Percentiles rank a stretch among this genome's conserved stretches.
Evolutionary conservation across 495 filamentous ascomycete genomes (phyloP).

Genomic region (Chlorociboria aeruginascens): DNA sequence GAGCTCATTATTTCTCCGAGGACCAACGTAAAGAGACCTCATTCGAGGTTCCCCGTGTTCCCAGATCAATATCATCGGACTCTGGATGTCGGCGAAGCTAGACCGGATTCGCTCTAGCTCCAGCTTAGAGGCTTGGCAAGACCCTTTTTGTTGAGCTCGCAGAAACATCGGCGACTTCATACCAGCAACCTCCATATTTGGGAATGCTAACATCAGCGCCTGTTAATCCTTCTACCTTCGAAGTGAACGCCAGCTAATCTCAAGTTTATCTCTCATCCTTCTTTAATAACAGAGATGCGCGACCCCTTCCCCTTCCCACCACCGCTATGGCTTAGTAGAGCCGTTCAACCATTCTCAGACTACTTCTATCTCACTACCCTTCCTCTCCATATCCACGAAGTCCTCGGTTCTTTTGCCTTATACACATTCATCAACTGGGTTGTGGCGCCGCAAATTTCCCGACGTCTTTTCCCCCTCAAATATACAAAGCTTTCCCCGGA

Average conservation of each 20-base stretch:
- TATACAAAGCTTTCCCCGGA: constrained; percentile 56
- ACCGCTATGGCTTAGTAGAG: constrained; percentile 36
- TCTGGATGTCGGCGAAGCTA: too few relatives aligned
- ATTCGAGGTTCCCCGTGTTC: too few relatives aligned
- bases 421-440: constrained; percentile 67
- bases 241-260: neutral
- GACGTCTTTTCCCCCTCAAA: constrained; percentile 50
- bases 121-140: too few relatives aligned
- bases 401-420: constrained; percentile 56
- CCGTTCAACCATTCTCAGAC: constrained; percentile 46
- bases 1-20: too few relatives aligned
- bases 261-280: neutral
- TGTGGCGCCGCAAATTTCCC: constrained; percentile 66
- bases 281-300: constrained; percentile 33
- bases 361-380: constrained; percentile 54
- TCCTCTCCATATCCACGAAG: constrained; percentile 79
- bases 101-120: too few relatives aligned
- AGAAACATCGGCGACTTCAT: neutral
- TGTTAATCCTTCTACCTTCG: neutral
- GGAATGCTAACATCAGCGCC: neutral
- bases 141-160: neutral
- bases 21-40: too few relatives aligned
- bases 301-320: constrained; percentile 59
- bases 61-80: too few relatives aligned
- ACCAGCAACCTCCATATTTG: neutral